phyloP scores from a whole-genome alignment of 352 stramenopile species.

The Globisporangium solare region DNA sequence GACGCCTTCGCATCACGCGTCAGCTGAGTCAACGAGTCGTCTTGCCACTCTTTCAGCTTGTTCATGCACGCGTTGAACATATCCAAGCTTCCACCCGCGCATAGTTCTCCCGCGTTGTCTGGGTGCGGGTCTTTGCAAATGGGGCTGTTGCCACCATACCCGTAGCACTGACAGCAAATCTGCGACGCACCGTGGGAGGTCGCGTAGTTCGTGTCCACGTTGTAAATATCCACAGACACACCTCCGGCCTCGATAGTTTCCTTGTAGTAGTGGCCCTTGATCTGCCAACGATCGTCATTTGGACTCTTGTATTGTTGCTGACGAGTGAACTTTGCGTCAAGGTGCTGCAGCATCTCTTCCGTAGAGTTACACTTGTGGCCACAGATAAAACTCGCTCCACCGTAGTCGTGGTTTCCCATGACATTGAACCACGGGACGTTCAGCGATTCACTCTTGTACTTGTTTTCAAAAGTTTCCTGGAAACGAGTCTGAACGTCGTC shows the following conservation, averaged over 20 bases:
- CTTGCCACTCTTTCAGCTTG: slow-evolving; percentile 49
- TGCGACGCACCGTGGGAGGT: slow-evolving; percentile 53
- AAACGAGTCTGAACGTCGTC: slow-evolving; percentile 51
- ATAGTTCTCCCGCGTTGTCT: slow-evolving; percentile 31
- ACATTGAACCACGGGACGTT: slow-evolving; percentile 72
- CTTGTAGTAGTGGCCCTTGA: slow-evolving; percentile 72
- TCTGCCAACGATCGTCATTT: slow-evolving; percentile 66
- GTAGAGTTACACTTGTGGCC: slow-evolving; percentile 43
- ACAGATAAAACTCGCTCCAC: slow-evolving; percentile 67
- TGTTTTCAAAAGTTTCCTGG: slow-evolving; percentile 59
- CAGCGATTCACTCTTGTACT: slow-evolving; percentile 51
- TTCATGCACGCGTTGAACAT: slow-evolving; percentile 60
- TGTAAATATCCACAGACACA: slow-evolving; percentile 67
- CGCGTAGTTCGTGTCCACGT: slow-evolving; percentile 67
- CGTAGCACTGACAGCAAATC: slow-evolving; percentile 76
- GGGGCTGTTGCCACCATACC: slow-evolving; percentile 30
- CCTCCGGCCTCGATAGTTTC: slow-evolving; percentile 37
- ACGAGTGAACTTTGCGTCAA: slow-evolving; percentile 53
- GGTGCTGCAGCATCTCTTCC: slow-evolving; percentile 38
- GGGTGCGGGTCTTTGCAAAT: slow-evolving; percentile 41
- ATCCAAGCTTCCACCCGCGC: slow-evolving; percentile 38
- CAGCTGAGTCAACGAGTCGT: slow-evolving; percentile 47
- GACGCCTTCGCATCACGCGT: slow-evolving; percentile 40
- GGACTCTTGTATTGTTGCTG: slow-evolving; percentile 65
- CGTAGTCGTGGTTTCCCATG: slow-evolving; percentile 79